These are phyloP conservation scores for Deuterostichococcus epilithicus DNA, from an alignment of 139 green algal species.

Conservation along the genomic window DNA sequence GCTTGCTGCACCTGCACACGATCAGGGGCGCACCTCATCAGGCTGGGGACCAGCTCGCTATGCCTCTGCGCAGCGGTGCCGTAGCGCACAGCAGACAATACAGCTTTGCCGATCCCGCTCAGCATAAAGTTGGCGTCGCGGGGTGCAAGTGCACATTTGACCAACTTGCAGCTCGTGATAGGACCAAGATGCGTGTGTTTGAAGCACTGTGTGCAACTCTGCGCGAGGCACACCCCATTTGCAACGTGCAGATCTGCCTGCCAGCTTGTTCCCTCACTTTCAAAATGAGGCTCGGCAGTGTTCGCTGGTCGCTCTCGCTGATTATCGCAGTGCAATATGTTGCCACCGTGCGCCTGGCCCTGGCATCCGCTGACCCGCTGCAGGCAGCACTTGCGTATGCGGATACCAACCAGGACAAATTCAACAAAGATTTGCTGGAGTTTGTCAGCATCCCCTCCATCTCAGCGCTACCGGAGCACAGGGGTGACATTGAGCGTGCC, in stretches of 20 bases:
- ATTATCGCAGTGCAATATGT: background rate
- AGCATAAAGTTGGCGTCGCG: no score
- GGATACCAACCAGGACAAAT: background rate
- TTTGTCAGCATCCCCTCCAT: slow-evolving; percentile 41
- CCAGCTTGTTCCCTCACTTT: background rate
- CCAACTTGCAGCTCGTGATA: no score
- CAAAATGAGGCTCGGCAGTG: background rate
- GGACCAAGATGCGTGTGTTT: no score
- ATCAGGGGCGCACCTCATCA: no score
- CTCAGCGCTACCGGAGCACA: slow-evolving; percentile 33
- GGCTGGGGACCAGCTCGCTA: no score
- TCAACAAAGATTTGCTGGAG: slow-evolving; percentile 26
- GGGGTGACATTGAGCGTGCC: slow-evolving; percentile 22
- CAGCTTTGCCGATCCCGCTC: no score
- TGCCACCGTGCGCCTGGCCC: background rate
- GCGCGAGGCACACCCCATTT: background rate
- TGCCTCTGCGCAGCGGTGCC: no score
- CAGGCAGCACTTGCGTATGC: background rate
- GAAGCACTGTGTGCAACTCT: no score
- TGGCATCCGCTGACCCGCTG: background rate
- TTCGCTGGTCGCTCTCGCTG: background rate
- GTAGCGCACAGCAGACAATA: no score
- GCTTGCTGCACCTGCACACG: no score
- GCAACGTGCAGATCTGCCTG: background rate
- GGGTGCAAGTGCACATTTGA: no score